A percentile compares a stretch with the other conserved stretches of the same genome.
Evolutionary conservation across 805 yeast genomes (phyloP).

Genomic region (Starmera caribaea): DNA sequence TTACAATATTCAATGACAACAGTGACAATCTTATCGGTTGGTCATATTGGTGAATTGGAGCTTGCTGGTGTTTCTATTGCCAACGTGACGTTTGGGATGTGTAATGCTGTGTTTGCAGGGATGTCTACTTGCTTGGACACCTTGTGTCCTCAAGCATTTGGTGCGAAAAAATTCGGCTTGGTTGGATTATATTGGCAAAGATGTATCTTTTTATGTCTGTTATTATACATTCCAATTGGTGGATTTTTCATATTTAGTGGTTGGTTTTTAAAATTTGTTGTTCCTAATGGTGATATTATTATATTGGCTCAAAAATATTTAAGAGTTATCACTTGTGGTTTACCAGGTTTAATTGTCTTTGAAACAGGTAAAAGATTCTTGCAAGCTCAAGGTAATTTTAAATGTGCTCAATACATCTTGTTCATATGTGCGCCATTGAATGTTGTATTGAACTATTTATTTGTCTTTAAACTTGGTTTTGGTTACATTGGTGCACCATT

Average conservation of each 20-base stretch:
- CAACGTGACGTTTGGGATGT: conserved; percentile 58
- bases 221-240: conserved; percentile 44
- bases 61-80: conserved; percentile 66
- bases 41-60: conserved; percentile 56
- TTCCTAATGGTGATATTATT: conserved; percentile 38
- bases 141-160: conserved; percentile 66
- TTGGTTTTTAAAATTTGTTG: conserved; percentile 30
- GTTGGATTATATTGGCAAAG: conserved; percentile 58
- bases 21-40: conserved; percentile 52
- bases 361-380: conserved; percentile 71
- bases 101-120: conserved; percentile 55
- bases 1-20: conserved; percentile 54
- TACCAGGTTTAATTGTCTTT: conserved; percentile 64
- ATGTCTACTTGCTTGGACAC: conserved; percentile 65
- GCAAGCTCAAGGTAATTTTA: conserved; percentile 72
- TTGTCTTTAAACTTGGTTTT: conserved; percentile 34
- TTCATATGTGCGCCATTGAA: conserved; percentile 64
- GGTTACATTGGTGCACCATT: conserved; percentile 82
- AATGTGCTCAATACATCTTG: conserved; percentile 63
- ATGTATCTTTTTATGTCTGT: conserved; percentile 43
- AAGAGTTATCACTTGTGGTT: conserved; percentile 45
- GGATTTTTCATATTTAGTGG: conserved; percentile 50
- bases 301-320: conserved; percentile 47
- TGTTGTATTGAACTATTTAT: conserved; percentile 50
- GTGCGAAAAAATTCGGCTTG: conserved; percentile 44